phyloP scores from a whole-genome alignment of 345 rosid genomes.

The Raphanus raphanistrum region DNA sequence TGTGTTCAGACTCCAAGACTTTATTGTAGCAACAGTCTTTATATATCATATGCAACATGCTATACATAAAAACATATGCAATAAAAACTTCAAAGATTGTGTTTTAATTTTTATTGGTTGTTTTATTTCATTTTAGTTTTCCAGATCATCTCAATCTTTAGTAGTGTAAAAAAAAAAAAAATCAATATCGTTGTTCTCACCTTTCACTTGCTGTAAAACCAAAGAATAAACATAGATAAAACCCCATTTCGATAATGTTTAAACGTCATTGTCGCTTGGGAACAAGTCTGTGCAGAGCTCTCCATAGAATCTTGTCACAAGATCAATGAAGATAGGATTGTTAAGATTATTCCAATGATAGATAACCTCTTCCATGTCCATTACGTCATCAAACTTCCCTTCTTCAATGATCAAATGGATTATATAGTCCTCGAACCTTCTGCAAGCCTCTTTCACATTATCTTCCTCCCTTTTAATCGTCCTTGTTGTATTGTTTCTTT shows the following conservation, averaged over 20 bases:
- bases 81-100: not conserved
- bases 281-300: conserved; percentile 63
- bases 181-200: not conserved
- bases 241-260: not conserved
- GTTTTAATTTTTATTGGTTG: not conserved
- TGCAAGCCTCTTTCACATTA: conserved; percentile 67
- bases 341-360: conserved; percentile 73
- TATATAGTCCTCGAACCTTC: conserved; percentile 77
- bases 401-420: conserved; percentile 78
- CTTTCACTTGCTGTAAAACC: not conserved
- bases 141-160: too few species aligned
- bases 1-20: not conserved
- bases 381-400: conserved; percentile 60
- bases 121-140: not conserved
- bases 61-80: not conserved
- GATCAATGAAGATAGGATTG: conserved; percentile 60
- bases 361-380: conserved; percentile 79
- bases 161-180: too few species aligned
- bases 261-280: conserved; percentile 1
- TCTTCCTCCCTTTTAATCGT: conserved; percentile 27
- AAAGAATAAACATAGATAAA: not conserved
- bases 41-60: not conserved
- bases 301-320: conserved; percentile 75
- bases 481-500: conserved; percentile 29
- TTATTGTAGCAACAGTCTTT: not conserved